Evolutionary conservation across 306 rosid genomes (phyloP).

Genomic region (Crotalaria pallida): DNA sequence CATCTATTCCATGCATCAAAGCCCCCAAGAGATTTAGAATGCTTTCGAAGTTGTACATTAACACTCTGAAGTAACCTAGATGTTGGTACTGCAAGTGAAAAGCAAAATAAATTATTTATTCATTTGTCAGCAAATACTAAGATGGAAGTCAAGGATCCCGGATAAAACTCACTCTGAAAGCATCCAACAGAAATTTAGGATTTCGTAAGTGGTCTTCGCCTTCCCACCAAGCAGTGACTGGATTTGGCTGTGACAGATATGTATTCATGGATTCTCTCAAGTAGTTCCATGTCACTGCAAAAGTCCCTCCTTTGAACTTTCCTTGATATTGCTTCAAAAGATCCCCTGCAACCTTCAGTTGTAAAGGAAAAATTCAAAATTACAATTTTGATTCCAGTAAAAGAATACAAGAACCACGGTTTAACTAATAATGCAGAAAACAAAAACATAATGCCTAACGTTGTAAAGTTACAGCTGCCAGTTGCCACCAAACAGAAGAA

Average conservation of each 20-base stretch:
- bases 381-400: neutral
- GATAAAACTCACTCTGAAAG: constrained; percentile 79
- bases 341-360: constrained; percentile 75
- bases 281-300: constrained; percentile 90
- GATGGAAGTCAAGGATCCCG: neutral
- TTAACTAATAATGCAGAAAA: neutral
- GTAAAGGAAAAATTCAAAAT: constrained; percentile 16
- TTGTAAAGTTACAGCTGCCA: neutral
- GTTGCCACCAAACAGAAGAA: constrained; percentile 4
- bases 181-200: constrained; percentile 96
- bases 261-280: constrained; percentile 82
- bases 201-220: constrained; percentile 72
- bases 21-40: constrained; percentile 74
- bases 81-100: constrained; percentile 68
- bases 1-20: constrained; percentile 99
- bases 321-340: constrained; percentile 78
- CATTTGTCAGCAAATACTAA: neutral
- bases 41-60: constrained; percentile 73
- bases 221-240: constrained; percentile 93
- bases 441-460: neutral
- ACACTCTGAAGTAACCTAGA: constrained; percentile 93
- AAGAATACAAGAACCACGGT: constrained; percentile 4
- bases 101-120: constrained; percentile 1
- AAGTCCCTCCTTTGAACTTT: constrained; percentile 88
- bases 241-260: constrained; percentile 94